These are phyloP conservation scores for Populus tomentosa DNA, from an alignment of 441 rosid genomes.

Conservation along the genomic window DNA sequence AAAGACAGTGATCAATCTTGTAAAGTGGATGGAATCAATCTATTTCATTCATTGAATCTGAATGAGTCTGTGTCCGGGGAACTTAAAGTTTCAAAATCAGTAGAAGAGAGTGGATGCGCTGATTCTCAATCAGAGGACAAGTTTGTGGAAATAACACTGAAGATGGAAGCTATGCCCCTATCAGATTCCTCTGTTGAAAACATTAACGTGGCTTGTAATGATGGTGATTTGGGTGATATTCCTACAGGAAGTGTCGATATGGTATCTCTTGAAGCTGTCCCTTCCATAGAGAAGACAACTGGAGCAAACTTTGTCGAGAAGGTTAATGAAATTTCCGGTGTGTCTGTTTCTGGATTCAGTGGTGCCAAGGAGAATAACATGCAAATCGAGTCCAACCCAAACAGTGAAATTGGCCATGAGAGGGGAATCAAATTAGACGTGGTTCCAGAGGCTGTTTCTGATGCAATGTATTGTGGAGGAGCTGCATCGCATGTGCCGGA, in stretches of 20 bases:
- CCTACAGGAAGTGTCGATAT: not conserved
- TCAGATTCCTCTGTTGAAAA: constrained; percentile 25
- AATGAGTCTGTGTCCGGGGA: not conserved
- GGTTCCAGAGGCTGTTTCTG: constrained; percentile 8
- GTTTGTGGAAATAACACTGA: not conserved
- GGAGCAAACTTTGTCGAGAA: constrained; percentile 9
- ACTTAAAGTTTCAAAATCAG: not conserved
- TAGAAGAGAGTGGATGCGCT: not conserved
- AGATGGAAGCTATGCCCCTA: constrained; percentile 21
- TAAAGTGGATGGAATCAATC: constrained; percentile 18
- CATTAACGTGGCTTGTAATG: constrained; percentile 11
- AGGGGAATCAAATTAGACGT: constrained; percentile 2
- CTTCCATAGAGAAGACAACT: constrained; percentile 8
- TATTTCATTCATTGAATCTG: constrained; percentile 2
- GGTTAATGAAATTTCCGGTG: constrained; percentile 4
- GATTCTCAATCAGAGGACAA: not conserved
- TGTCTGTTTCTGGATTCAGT: constrained; percentile 7
- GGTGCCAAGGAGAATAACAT: not conserved
- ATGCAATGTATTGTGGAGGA: constrained; percentile 8
- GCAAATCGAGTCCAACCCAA: constrained; percentile 14
- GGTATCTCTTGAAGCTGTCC: constrained; percentile 17
- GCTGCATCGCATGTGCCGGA: not conserved
- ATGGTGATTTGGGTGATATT: constrained; percentile 1
- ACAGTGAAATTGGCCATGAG: constrained; percentile 6
- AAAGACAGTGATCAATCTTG: constrained; percentile 9